Evolutionary conservation across 371 early-diverging fungal genomes (phyloP).

Genomic region (Batkoa obscura): DNA sequence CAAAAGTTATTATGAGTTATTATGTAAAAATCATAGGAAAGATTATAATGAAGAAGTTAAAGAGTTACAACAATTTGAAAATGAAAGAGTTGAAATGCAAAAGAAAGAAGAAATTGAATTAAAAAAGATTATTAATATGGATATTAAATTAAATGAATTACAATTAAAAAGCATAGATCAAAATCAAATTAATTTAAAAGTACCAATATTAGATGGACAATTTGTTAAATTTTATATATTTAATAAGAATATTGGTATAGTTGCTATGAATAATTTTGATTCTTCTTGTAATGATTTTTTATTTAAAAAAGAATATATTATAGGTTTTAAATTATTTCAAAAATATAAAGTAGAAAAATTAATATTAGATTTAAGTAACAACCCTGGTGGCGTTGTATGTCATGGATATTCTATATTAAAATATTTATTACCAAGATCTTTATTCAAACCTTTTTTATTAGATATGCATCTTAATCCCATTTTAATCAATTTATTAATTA

Average conservation of each 20-base stretch:
- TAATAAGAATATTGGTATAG: not conserved
- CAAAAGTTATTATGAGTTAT: not conserved
- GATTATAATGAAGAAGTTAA: not conserved
- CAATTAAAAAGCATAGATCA: not conserved
- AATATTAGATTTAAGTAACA: slow-evolving; percentile 14
- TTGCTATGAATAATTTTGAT: not conserved
- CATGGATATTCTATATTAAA: slow-evolving; percentile 16
- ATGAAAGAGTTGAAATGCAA: not conserved
- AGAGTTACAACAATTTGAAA: not conserved
- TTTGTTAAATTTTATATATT: not conserved
- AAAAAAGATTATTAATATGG: not conserved
- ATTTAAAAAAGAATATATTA: slow-evolving; percentile 3
- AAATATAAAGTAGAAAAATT: slow-evolving; percentile 10
- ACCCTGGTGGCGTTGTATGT: slow-evolving; percentile 16
- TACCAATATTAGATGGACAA: not conserved
- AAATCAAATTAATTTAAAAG: not conserved
- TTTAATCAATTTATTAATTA: not conserved
- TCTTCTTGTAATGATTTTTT: not conserved
- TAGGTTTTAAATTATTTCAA: slow-evolving; percentile 11
- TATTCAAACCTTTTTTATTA: not conserved
- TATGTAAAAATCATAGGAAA: not conserved
- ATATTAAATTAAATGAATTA: not conserved
- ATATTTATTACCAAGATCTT: slow-evolving; percentile 10
- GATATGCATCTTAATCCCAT: slow-evolving; percentile 2
- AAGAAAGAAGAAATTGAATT: not conserved